Conservation (phyloP, 2,329 filamentous ascomycete genomes). For the Pezicula carpinea region DNA sequence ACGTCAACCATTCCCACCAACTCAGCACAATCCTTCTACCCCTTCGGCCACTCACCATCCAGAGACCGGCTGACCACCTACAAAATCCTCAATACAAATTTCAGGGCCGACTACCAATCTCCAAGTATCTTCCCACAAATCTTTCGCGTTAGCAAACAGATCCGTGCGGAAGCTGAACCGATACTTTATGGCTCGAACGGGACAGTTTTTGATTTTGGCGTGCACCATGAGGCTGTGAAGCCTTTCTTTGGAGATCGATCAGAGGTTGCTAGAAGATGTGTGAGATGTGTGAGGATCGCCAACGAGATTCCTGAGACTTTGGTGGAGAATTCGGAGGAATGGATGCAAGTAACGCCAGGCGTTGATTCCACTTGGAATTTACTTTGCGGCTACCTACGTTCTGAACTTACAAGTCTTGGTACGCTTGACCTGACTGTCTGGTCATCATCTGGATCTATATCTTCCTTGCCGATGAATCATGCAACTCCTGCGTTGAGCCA, state of each 20-base stretch:
- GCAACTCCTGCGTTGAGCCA: not conserved
- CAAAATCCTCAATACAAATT: slow-evolving; percentile 21
- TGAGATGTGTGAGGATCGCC: slow-evolving; percentile 17
- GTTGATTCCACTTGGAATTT: slow-evolving; percentile 14
- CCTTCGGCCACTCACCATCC: slow-evolving; percentile 12
- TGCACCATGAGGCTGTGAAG: slow-evolving; percentile 15
- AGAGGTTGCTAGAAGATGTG: slow-evolving; percentile 9
- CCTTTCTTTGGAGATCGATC: slow-evolving; percentile 19
- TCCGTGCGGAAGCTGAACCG: slow-evolving; percentile 17
- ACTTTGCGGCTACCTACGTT: slow-evolving; percentile 11
- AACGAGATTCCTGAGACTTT: slow-evolving; percentile 13
- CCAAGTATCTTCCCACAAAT: slow-evolving; percentile 14
- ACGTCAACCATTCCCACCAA: slow-evolving; percentile 9
- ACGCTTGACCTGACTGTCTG: slow-evolving; percentile 22
- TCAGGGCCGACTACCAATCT: slow-evolving; percentile 7
- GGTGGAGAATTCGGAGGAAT: not conserved
- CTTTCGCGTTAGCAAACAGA: slow-evolving; percentile 13
- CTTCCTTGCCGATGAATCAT: not conserved
- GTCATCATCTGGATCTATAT: slow-evolving; percentile 5
- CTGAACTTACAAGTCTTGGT: slow-evolving; percentile 9
- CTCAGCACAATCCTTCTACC: slow-evolving; percentile 17
- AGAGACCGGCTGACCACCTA: slow-evolving; percentile 16
- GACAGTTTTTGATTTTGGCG: slow-evolving; percentile 20
- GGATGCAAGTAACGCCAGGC: not conserved
- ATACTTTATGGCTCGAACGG: slow-evolving; percentile 17